These are phyloP conservation scores for Zygoascus bituminiphila DNA, from an alignment of 805 yeast genomes.

Conservation along the genomic window DNA sequence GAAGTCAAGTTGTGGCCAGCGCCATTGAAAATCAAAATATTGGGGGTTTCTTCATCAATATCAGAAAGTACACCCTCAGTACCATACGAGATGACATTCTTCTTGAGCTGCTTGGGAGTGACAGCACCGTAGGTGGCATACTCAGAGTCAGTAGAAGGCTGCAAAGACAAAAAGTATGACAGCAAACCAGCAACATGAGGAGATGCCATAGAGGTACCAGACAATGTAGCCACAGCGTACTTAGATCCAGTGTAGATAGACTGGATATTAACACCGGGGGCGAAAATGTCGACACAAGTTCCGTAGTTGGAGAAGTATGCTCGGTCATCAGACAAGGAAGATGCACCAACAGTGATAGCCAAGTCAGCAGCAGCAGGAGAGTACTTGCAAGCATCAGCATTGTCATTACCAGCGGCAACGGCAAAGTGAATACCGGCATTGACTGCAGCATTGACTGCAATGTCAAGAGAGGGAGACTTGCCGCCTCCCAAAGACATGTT, in stretches of 20 bases:
- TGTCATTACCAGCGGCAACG: slow-evolving; percentile 58
- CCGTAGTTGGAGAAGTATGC: slow-evolving; percentile 51
- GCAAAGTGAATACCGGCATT: slow-evolving; percentile 50
- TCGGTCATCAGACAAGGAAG: slow-evolving; percentile 37
- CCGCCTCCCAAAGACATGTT: slow-evolving; percentile 60
- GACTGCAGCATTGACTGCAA: slow-evolving; percentile 51
- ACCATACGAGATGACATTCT: slow-evolving; percentile 43
- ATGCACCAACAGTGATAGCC: slow-evolving; percentile 45
- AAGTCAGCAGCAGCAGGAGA: slow-evolving; percentile 56
- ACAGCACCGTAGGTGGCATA: slow-evolving; percentile 38
- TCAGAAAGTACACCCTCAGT: slow-evolving; percentile 40
- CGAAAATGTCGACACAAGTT: slow-evolving; percentile 44
- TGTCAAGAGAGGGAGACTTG: slow-evolving; percentile 45
- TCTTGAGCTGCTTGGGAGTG: slow-evolving; percentile 47
- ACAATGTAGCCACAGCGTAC: slow-evolving; percentile 43
- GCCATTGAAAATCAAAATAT: slow-evolving; percentile 53
- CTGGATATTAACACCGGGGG: slow-evolving; percentile 48
- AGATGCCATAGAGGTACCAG: slow-evolving; percentile 60
- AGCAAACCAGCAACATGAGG: slow-evolving; percentile 52
- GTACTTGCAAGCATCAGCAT: slow-evolving; percentile 49
- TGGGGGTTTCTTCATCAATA: slow-evolving; percentile 44
- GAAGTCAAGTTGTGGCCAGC: slow-evolving; percentile 46
- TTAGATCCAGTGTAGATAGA: slow-evolving; percentile 49
- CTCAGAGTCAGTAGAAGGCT: slow-evolving; percentile 44
- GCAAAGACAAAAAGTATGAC: slow-evolving; percentile 48